A percentile compares a stretch with the other conserved stretches of the same genome.
Conservation (phyloP, 768 basidiomycete species). For the Hysterangium stoloniferum region DNA sequence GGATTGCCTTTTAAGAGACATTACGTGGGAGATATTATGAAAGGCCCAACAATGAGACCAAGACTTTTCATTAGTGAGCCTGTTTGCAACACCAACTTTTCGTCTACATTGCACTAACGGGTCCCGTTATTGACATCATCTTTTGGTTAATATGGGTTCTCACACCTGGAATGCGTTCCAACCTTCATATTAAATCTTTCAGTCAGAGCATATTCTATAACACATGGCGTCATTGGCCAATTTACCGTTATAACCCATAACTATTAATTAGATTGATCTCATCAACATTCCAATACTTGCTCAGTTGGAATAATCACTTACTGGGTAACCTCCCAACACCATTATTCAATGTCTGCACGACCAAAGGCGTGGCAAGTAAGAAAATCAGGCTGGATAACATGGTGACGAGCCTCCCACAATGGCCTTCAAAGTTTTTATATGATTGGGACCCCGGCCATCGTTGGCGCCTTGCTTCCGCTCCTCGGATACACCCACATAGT, state of each 20-base stretch:
- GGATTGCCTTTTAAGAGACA: background rate
- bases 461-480: no score
- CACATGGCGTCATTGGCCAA: background rate
- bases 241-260: slow-evolving; percentile 60
- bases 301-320: slow-evolving; percentile 15
- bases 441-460: no score
- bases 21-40: background rate
- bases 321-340: slow-evolving; percentile 31
- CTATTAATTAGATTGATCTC: slow-evolving; percentile 29
- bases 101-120: slow-evolving; percentile 49
- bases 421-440: no score
- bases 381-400: background rate
- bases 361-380: background rate
- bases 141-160: background rate
- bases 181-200: slow-evolving; percentile 29
- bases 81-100: slow-evolving; percentile 41
- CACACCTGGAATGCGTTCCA: slow-evolving; percentile 65
- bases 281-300: background rate
- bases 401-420: no score
- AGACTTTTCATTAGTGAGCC: slow-evolving; percentile 43
- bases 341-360: slow-evolving; percentile 14
- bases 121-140: background rate
- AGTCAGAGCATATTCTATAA: background rate
- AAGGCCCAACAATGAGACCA: slow-evolving; percentile 37
- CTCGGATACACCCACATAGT: no score